phyloP scores from a whole-genome alignment of 495 filamentous ascomycete species.

The Talaromyces stipitatus region DNA sequence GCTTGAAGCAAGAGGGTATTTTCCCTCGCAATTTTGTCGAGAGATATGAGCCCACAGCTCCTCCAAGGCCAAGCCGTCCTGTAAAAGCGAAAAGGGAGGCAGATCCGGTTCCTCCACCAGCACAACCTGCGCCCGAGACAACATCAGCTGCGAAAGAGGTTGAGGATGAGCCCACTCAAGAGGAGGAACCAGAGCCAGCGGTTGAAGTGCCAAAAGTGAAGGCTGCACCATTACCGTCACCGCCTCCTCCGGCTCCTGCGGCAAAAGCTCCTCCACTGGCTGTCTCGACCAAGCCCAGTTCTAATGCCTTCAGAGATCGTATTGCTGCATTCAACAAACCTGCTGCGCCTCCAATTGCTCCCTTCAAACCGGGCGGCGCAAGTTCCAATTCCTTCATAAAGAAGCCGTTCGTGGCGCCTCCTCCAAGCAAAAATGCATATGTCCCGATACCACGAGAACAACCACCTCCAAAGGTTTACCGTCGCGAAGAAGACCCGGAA shows the following conservation, averaged over 20 bases:
- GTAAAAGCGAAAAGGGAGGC: constrained; percentile 67
- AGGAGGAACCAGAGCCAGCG: constrained; percentile 22
- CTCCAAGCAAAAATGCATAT: constrained; percentile 88
- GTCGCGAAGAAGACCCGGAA: constrained; percentile 84
- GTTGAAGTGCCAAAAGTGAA: constrained; percentile 7
- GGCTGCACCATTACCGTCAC: constrained; percentile 34
- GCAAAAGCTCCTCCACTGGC: constrained; percentile 48
- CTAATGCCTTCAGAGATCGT: constrained; percentile 81
- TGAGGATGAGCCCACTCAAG: constrained; percentile 27
- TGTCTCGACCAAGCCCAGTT: constrained; percentile 67
- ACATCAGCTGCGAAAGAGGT: constrained; percentile 28
- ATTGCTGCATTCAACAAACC: constrained; percentile 96
- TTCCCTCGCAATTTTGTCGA: constrained; percentile 98
- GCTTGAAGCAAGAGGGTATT: constrained; percentile 73
- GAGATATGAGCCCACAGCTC: constrained; percentile 82
- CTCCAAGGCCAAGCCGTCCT: constrained; percentile 70
- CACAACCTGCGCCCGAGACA: constrained; percentile 34
- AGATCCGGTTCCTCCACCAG: constrained; percentile 22
- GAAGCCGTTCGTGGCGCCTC: constrained; percentile 96
- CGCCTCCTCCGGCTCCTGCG: constrained; percentile 32
- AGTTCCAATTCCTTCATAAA: constrained; percentile 71
- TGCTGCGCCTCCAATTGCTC: constrained; percentile 74
- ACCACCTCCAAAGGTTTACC: constrained; percentile 66
- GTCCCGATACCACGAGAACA: constrained; percentile 64
- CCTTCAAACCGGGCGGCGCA: constrained; percentile 70